Evolutionary conservation across 345 rosid genomes (phyloP).

Genomic region (Rhodamnia argentea): DNA sequence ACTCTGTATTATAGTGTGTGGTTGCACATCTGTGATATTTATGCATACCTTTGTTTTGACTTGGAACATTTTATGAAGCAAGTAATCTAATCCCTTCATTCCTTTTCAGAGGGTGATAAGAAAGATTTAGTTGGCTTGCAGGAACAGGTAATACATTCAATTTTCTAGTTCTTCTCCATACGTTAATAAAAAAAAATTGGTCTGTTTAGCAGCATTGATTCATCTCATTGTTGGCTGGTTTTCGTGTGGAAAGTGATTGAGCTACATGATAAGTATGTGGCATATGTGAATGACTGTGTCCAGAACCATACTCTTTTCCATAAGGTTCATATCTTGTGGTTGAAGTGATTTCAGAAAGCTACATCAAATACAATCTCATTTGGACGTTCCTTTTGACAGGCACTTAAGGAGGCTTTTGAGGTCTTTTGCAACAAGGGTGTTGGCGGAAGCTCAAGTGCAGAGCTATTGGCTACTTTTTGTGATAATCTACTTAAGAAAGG

Average conservation of each 20-base stretch:
- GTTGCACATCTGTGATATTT: not conserved
- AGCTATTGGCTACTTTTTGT: conserved; percentile 56
- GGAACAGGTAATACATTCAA: conserved; percentile 56
- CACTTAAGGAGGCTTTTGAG: conserved; percentile 67
- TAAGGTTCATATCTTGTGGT: conserved; percentile 22
- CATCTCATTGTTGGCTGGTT: conserved; percentile 34
- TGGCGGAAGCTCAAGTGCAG: conserved; percentile 55
- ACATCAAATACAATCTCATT: not conserved
- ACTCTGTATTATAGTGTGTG: not conserved
- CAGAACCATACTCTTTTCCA: conserved; percentile 76
- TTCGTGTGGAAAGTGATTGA: conserved; percentile 75
- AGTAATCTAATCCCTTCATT: not conserved
- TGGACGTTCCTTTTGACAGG: conserved; percentile 16
- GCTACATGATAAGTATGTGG: conserved; percentile 78
- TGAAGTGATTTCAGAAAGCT: not conserved
- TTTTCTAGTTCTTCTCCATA: not conserved
- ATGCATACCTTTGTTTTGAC: not conserved
- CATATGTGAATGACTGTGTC: conserved; percentile 62
- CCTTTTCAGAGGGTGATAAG: conserved; percentile 39
- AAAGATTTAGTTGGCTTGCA: conserved; percentile 38
- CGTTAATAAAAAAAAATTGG: not conserved
- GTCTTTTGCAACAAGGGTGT: conserved; percentile 52
- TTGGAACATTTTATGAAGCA: not conserved
- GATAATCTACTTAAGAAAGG: conserved; percentile 62
- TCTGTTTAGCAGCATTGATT: not conserved